Percentiles rank a stretch among this genome's conserved stretches.
Evolutionary conservation across 768 basidiomycete species (phyloP).

Genomic region (Phylloporus sp.): DNA sequence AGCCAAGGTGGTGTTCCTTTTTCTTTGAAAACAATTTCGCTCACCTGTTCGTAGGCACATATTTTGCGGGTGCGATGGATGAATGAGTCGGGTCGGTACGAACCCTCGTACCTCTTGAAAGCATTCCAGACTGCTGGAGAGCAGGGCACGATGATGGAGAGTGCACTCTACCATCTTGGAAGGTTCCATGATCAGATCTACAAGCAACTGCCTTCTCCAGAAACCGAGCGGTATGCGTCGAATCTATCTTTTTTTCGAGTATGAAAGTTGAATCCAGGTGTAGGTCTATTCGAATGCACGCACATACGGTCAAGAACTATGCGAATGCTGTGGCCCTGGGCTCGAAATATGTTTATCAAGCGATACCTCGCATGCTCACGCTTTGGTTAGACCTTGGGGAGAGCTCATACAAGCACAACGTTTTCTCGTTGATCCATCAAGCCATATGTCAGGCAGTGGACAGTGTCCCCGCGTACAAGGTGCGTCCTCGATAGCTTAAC

Average conservation of each 20-base stretch:
- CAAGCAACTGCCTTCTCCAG: conserved; percentile 46
- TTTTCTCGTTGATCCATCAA: conserved; percentile 53
- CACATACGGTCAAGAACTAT: conserved; percentile 63
- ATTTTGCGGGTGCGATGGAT: conserved; percentile 89
- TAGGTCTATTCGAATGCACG: conserved; percentile 63
- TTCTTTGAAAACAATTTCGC: background rate
- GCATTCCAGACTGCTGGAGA: conserved; percentile 52
- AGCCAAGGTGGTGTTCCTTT: conserved; percentile 55
- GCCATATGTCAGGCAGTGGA: conserved; percentile 52
- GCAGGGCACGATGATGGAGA: conserved; percentile 66
- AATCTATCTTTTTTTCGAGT: background rate
- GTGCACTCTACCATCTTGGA: conserved; percentile 80
- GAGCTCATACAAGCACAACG: conserved; percentile 29
- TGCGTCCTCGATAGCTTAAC: conserved; percentile 22
- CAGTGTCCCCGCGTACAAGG: conserved; percentile 78
- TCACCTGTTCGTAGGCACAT: conserved; percentile 49
- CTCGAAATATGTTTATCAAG: conserved; percentile 95
- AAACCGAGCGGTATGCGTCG: conserved; percentile 50
- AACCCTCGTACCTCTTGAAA: conserved; percentile 55
- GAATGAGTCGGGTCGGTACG: conserved; percentile 83
- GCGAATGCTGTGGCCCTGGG: conserved; percentile 71
- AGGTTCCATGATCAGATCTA: conserved; percentile 82
- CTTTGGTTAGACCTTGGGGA: conserved; percentile 95
- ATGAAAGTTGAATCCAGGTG: background rate
- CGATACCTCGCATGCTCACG: conserved; percentile 88